Percentiles rank a stretch among this genome's conserved stretches.
Evolutionary conservation across 306 rosid species (phyloP).

Genomic region (Lathyrus oleraceus): DNA sequence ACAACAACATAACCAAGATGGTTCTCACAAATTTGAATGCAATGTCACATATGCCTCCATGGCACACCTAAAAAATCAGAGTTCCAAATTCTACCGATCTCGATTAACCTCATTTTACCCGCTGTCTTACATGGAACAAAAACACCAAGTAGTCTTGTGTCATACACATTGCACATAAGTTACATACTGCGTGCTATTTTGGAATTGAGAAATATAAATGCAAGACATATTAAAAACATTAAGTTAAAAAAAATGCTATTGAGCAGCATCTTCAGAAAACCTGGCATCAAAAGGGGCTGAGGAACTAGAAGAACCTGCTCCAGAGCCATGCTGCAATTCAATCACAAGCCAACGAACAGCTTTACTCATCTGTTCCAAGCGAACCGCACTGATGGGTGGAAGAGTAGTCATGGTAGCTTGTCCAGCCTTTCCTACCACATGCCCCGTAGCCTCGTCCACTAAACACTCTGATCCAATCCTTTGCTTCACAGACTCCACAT

Average conservation of each 20-base stretch:
- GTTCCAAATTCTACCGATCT: background rate
- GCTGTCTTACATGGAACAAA: background rate
- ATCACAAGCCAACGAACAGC: conserved; percentile 79
- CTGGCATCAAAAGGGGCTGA: conserved; percentile 76
- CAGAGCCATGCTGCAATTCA: conserved; percentile 76
- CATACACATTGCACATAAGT: conserved; percentile 19
- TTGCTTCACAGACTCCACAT: conserved; percentile 81
- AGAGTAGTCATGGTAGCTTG: conserved; percentile 49
- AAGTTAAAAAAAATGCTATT: conserved; percentile 40
- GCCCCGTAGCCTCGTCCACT: conserved; percentile 83
- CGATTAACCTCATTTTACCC: background rate
- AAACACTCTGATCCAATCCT: conserved; percentile 82
- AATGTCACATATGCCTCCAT: background rate
- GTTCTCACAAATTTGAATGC: background rate
- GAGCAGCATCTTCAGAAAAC: conserved; percentile 65
- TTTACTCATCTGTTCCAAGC: conserved; percentile 84
- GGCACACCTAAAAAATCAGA: background rate
- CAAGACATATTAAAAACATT: background rate
- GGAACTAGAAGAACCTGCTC: conserved; percentile 52
- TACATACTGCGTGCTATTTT: conserved; percentile 7
- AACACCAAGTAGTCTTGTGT: background rate
- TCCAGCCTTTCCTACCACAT: conserved; percentile 56
- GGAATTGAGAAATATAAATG: background rate
- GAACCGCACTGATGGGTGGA: conserved; percentile 72
- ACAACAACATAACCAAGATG: too few species aligned